Conservation (phyloP, 306 rosid species). For the Hippophae tibetana region DNA sequence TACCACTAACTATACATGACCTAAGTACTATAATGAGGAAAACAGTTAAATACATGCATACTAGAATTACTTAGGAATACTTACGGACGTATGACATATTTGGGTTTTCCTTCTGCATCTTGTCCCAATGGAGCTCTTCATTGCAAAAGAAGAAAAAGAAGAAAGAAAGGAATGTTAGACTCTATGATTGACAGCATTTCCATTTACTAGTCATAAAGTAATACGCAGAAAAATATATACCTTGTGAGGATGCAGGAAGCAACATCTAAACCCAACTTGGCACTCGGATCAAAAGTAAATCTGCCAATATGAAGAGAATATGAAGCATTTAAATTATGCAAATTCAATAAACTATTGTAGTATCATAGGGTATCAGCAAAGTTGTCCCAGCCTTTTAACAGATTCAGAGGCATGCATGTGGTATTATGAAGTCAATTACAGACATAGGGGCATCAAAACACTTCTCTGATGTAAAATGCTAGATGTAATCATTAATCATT, state of each 20-base stretch:
- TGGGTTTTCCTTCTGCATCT: constrained; percentile 72
- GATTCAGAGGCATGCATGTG: too few species aligned
- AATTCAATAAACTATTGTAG: too few species aligned
- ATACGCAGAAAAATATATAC: constrained; percentile 26
- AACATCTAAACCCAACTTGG: constrained; percentile 65
- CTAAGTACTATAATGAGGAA: constrained; percentile 1
- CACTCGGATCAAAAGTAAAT: constrained; percentile 71
- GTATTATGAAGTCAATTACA: too few species aligned
- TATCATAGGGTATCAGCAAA: too few species aligned
- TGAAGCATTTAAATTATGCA: background rate
- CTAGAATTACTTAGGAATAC: constrained; percentile 25
- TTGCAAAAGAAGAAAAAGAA: constrained; percentile 14
- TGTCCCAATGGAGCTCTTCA: constrained; percentile 69
- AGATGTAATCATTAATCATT: too few species aligned
- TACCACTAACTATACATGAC: too few species aligned
- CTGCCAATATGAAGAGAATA: constrained; percentile 33
- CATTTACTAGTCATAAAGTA: background rate
- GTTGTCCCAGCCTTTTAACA: too few species aligned
- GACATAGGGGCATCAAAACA: too few species aligned
- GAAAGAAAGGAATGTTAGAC: background rate
- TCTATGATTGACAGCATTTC: background rate
- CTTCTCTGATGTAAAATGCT: too few species aligned
- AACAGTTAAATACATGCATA: constrained; percentile 11
- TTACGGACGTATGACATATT: constrained; percentile 82
- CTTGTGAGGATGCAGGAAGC: constrained; percentile 83